phyloP scores from a whole-genome alignment of 2,329 filamentous ascomycete species.

The Sordariomycetes sp. region DNA sequence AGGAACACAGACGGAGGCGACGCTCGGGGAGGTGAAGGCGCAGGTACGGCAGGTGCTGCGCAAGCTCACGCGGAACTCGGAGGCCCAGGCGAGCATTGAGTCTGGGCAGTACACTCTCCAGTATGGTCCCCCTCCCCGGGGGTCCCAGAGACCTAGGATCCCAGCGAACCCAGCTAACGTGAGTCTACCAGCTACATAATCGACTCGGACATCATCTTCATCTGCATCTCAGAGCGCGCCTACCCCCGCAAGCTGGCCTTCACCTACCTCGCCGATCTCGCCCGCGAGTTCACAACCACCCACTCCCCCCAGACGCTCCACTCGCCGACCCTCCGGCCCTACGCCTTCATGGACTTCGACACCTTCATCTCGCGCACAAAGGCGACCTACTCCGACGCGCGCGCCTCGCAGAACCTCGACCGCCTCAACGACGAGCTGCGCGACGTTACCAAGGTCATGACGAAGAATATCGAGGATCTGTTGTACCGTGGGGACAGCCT shows the following conservation, averaged over 20 bases:
- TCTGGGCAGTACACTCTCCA: slow-evolving; percentile 72
- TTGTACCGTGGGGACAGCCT: slow-evolving; percentile 88
- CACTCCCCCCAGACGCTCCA: slow-evolving; percentile 66
- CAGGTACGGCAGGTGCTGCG: slow-evolving; percentile 87
- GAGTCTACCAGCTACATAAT: slow-evolving; percentile 61
- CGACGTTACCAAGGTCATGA: slow-evolving; percentile 99
- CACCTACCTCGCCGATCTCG: slow-evolving; percentile 89
- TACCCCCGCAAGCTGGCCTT: slow-evolving; percentile 98
- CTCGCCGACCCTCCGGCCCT: slow-evolving; percentile 66
- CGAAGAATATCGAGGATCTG: slow-evolving; percentile 97
- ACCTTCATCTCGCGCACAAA: slow-evolving; percentile 90
- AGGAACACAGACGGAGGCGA: slow-evolving; percentile 40
- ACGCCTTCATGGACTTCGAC: slow-evolving; percentile 96
- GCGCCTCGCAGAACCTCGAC: slow-evolving; percentile 84
- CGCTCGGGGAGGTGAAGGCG: slow-evolving; percentile 76
- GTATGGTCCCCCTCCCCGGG: slow-evolving; percentile 34
- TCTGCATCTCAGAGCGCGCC: slow-evolving; percentile 83
- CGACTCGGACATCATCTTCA: slow-evolving; percentile 70
- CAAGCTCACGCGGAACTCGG: slow-evolving; percentile 76
- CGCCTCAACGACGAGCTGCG: slow-evolving; percentile 93
- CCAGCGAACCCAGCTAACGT: not conserved
- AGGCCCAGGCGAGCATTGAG: slow-evolving; percentile 86
- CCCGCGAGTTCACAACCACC: slow-evolving; percentile 78
- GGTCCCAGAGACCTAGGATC: not conserved
- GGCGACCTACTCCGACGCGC: slow-evolving; percentile 84